Evolutionary conservation across 1,284 basidiomycete species (phyloP).

Genomic region (Ganoderma leucocontextum): DNA sequence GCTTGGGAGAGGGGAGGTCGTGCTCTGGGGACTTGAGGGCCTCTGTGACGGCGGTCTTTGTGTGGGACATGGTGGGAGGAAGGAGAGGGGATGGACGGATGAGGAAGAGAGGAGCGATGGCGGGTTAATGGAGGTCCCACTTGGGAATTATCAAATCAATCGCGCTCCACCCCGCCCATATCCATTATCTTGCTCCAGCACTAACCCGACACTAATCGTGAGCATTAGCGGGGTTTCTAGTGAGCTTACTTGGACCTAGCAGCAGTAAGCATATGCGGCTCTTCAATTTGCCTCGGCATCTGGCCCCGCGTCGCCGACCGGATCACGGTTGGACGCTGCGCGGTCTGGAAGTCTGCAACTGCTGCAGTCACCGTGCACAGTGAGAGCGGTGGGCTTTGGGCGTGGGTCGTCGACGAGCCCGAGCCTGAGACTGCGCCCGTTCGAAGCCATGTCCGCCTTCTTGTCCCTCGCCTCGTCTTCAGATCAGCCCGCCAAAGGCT

Average conservation of each 20-base stretch:
- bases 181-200: not conserved
- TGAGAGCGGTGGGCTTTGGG: not conserved
- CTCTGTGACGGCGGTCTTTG: conserved; percentile 27
- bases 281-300: not conserved
- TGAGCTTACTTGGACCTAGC: not conserved
- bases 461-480: conserved; percentile 17
- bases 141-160: conserved; percentile 26
- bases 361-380: too few relatives aligned
- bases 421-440: not conserved
- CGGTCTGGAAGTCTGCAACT: too few relatives aligned
- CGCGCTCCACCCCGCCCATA: conserved; percentile 11
- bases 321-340: not conserved
- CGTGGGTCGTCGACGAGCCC: not conserved
- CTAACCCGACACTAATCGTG: not conserved
- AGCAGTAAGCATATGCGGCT: not conserved
- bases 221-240: not conserved
- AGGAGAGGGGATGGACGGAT: conserved; percentile 7
- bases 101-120: conserved; percentile 16
- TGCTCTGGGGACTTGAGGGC: conserved; percentile 24
- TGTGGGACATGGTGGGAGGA: conserved; percentile 24
- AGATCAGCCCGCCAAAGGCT: conserved; percentile 27
- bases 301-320: not conserved
- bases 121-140: not conserved
- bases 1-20: conserved; percentile 28
- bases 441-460: conserved; percentile 26